Conservation (phyloP, 2,329 filamentous ascomycete genomes). For the Tolypocladium inflatum region DNA sequence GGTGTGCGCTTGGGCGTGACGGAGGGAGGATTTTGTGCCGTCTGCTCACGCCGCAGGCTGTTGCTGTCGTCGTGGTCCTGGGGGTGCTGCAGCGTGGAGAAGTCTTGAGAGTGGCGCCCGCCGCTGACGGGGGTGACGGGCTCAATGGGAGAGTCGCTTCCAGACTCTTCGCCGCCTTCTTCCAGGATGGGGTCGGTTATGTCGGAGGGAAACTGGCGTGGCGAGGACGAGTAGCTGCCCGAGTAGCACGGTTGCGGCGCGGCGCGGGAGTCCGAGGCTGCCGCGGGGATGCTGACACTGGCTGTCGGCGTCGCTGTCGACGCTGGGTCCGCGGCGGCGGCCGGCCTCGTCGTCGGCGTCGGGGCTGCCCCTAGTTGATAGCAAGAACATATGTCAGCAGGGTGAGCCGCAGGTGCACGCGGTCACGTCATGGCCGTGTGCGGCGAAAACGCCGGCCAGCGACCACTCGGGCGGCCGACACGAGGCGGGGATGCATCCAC, state of each 20-base stretch:
- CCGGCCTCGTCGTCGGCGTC: background rate
- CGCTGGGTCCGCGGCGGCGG: background rate
- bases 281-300: slow-evolving; percentile 1
- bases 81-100: slow-evolving; percentile 28
- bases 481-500: slow-evolving; percentile 5
- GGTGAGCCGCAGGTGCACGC: slow-evolving; percentile 4
- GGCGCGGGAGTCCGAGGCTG: slow-evolving; percentile 1
- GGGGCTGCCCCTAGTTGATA: slow-evolving; percentile 1
- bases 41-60: slow-evolving; percentile 12
- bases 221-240: slow-evolving; percentile 28
- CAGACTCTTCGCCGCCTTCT: slow-evolving; percentile 47
- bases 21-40: slow-evolving; percentile 6
- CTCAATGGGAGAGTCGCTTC: slow-evolving; percentile 49
- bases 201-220: slow-evolving; percentile 39
- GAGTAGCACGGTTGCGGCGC: slow-evolving; percentile 1
- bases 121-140: slow-evolving; percentile 54
- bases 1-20: slow-evolving; percentile 4
- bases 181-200: slow-evolving; percentile 41
- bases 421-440: slow-evolving; percentile 9
- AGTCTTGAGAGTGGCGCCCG: slow-evolving; percentile 44
- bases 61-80: slow-evolving; percentile 27
- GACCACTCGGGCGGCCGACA: background rate
- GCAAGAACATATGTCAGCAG: slow-evolving; percentile 7
- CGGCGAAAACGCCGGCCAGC: background rate
- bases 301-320: slow-evolving; percentile 2